Evolutionary conservation across 2,329 filamentous ascomycete species (phyloP).

Genomic region (Endoconidiophora polonica): DNA sequence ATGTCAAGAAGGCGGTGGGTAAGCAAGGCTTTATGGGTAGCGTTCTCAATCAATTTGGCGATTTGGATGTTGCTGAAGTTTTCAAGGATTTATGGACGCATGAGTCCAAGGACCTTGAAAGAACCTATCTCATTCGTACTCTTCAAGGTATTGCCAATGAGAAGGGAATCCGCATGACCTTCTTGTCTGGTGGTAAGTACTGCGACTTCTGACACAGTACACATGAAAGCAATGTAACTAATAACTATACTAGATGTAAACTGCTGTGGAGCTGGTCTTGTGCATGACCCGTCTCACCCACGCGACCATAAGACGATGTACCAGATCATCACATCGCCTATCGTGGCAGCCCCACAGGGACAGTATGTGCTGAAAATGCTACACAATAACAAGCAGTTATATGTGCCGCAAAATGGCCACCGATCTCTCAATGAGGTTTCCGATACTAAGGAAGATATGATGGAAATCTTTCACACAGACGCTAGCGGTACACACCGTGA

Average conservation of each 20-base stretch:
- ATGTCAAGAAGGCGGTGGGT: constrained; percentile 90
- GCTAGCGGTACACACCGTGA: constrained; percentile 71
- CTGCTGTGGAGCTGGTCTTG: constrained; percentile 75
- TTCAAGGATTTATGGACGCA: constrained; percentile 96
- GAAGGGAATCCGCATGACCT: constrained; percentile 92
- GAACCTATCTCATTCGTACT: constrained; percentile 90
- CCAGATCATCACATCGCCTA: constrained; percentile 82
- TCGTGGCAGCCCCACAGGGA: constrained; percentile 76
- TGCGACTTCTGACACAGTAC: constrained; percentile 11
- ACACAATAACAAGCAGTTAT: constrained; percentile 87
- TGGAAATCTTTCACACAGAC: constrained; percentile 96
- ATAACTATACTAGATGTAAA: constrained; percentile 47
- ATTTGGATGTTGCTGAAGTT: constrained; percentile 87
- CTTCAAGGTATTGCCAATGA: constrained; percentile 90
- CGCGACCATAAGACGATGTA: constrained; percentile 99
- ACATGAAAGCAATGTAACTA: no score
- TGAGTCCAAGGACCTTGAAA: constrained; percentile 89
- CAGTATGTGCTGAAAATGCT: constrained; percentile 82
- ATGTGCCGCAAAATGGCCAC: constrained; percentile 76
- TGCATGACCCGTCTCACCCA: constrained; percentile 85
- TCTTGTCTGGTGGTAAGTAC: constrained; percentile 64
- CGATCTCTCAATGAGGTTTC: constrained; percentile 55
- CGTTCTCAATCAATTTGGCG: constrained; percentile 88
- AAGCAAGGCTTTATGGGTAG: constrained; percentile 93
- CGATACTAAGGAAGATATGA: constrained; percentile 99